Base-by-base conservation (phyloP, 2,329 filamentous ascomycete species). In the Botrytis sinoallii region DNA sequence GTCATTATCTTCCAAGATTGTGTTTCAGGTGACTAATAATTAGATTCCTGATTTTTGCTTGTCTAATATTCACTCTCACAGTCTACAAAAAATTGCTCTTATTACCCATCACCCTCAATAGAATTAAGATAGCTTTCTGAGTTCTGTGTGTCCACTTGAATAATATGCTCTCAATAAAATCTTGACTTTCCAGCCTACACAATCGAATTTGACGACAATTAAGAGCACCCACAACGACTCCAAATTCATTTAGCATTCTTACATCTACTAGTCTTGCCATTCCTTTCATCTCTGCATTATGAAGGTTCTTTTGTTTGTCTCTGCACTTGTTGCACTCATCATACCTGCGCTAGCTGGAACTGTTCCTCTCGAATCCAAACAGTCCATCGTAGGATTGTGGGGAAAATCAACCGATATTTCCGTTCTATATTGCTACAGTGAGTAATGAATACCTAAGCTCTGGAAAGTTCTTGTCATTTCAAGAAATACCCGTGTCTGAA, bases 341-440 rank as follows among this genome's bases (percentile, higher is more conserved):
- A 32, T 32, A 38, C 22, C 48, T 25, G 22, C 38, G 18, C 10
- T 69, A 16, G 48, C 38, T 57, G n/a, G 35, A 9, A 52, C 48
- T 2, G 38, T 42, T 16, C 48, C 48, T 22, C 35, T 57, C 22
- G 48, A 42, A 22, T 42, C 48, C n/a, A 29, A 48, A 44, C 48
- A 69, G 32, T n/a, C 22, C 14, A 16, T 61, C 4, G 48, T 42
- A 9, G 66, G 66, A 8, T 38, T 32, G 16, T 69, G 66, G 66
- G 48, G 48, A 18, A 69, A 69, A 32, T 20, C 66, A 9, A 57
- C 48, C 9, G 35, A 69, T 57, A 4, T 32, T 32, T 0, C 66
- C 22, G 48, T 69, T 42, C 14, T 9, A 9, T 32, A 57, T n/a
- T 69, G 66, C 48, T 69, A 69, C n/a, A 42, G 66, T 68, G 32